Conservation (phyloP, 371 early-diverging fungal genomes). For the Blastocladiella emersonii region DNA sequence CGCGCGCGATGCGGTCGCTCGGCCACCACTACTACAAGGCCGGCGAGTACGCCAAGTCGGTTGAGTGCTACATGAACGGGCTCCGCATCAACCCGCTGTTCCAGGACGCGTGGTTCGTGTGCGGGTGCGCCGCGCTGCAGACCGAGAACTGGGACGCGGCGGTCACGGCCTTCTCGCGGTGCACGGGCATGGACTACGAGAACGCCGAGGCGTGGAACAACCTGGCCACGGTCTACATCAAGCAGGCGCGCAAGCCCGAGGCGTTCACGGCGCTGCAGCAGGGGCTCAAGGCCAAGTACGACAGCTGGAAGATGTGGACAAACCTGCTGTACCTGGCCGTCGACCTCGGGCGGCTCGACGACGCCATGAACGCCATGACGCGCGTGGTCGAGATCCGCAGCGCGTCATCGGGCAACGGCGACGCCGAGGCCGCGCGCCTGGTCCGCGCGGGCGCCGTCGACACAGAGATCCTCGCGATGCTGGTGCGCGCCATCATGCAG, state of each 20-base stretch:
- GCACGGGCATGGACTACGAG: constrained; percentile 54
- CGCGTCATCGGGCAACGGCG: no score
- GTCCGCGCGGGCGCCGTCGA: constrained; percentile 52
- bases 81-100: constrained; percentile 85
- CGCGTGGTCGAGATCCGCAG: constrained; percentile 11
- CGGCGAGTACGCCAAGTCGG: constrained; percentile 32
- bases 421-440: neutral
- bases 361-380: constrained; percentile 70
- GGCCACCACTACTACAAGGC: constrained; percentile 63
- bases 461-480: constrained; percentile 48
- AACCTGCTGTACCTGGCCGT: constrained; percentile 67
- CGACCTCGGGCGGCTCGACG: constrained; percentile 62
- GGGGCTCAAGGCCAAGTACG: constrained; percentile 62
- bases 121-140: constrained; percentile 87
- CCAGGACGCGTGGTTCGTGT: constrained; percentile 87
- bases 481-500: constrained; percentile 51
- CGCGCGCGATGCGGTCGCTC: constrained; percentile 85
- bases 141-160: constrained; percentile 62
- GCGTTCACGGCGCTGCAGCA: constrained; percentile 72
- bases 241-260: constrained; percentile 44
- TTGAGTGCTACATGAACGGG: constrained; percentile 52
- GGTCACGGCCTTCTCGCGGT: constrained; percentile 57
- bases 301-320: constrained; percentile 83
- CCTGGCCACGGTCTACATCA: constrained; percentile 67
- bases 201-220: constrained; percentile 96